Evolutionary conservation across 2,329 filamentous ascomycete genomes (phyloP).

Genomic region (Botrytis squamosa): DNA sequence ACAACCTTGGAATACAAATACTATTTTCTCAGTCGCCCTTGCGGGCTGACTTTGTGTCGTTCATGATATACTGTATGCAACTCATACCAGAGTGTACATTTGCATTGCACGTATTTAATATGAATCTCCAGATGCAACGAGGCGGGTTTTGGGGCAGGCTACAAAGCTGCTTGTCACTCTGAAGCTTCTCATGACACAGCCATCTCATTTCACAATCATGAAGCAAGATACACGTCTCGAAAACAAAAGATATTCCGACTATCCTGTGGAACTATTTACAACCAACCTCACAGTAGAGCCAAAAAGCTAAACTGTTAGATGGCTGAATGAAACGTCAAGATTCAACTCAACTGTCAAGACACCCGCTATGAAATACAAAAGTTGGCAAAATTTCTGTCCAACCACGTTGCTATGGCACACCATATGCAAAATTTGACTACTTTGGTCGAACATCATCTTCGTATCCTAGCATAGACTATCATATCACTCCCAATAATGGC

Average conservation of each 20-base stretch:
- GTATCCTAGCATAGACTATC: conserved; percentile 4
- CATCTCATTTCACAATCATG: not conserved
- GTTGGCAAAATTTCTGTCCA: not conserved
- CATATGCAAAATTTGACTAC: not conserved
- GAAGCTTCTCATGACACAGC: not conserved
- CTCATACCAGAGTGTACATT: not conserved
- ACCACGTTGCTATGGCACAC: not conserved
- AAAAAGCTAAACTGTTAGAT: not conserved
- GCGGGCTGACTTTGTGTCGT: conserved; percentile 12
- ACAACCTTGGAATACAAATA: not conserved
- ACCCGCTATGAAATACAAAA: not conserved
- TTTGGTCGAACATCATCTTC: not conserved
- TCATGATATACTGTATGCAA: not conserved
- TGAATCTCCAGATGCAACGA: not conserved
- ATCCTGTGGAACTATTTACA: not conserved
- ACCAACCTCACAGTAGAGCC: not conserved
- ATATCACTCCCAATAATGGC: not conserved
- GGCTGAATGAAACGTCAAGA: not conserved
- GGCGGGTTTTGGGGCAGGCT: not conserved
- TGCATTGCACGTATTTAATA: not conserved
- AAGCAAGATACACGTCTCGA: not conserved
- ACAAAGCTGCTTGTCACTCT: not conserved
- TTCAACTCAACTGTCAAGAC: not conserved
- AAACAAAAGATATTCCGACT: not conserved
- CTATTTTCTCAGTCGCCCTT: conserved; percentile 17